Conservation (phyloP, 306 rosid genomes). For the Erythrophleum fordii region DNA sequence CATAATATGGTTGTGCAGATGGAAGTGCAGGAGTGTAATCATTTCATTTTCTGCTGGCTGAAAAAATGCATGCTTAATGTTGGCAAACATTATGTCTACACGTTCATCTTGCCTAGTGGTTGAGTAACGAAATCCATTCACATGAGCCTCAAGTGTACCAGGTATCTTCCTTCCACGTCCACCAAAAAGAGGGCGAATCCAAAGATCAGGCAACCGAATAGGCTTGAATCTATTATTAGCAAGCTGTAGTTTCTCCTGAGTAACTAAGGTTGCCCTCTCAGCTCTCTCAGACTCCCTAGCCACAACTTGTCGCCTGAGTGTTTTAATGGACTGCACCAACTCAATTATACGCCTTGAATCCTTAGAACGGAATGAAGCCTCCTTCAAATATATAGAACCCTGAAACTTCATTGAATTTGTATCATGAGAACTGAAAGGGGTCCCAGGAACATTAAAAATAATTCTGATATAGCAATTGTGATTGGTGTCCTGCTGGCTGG, state of each 20-base stretch:
- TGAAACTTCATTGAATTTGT: constrained; percentile 67
- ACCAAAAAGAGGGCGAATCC: constrained; percentile 92
- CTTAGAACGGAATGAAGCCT: constrained; percentile 94
- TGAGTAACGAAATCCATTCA: constrained; percentile 87
- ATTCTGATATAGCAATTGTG: constrained; percentile 65
- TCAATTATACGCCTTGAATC: constrained; percentile 88
- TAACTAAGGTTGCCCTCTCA: constrained; percentile 93
- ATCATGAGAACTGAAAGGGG: constrained; percentile 88
- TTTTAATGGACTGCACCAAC: constrained; percentile 80
- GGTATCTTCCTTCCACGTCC: constrained; percentile 97
- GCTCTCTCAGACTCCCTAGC: constrained; percentile 97
- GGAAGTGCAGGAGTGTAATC: constrained; percentile 94
- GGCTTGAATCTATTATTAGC: constrained; percentile 94
- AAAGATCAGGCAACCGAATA: constrained; percentile 76
- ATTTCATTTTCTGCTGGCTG: constrained; percentile 99
- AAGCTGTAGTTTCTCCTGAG: constrained; percentile 91
- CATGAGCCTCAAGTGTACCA: constrained; percentile 89
- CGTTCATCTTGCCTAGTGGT: constrained; percentile 91
- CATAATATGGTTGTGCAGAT: constrained; percentile 95
- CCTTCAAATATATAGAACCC: constrained; percentile 86
- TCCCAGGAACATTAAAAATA: constrained; percentile 87
- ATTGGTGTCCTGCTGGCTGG: constrained; percentile 74
- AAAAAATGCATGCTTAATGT: constrained; percentile 89
- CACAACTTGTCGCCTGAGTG: constrained; percentile 84
- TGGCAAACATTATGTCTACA: constrained; percentile 76